phyloP scores from a whole-genome alignment of 2,329 filamentous ascomycete species.

The Pestalotiopsis sp. region DNA sequence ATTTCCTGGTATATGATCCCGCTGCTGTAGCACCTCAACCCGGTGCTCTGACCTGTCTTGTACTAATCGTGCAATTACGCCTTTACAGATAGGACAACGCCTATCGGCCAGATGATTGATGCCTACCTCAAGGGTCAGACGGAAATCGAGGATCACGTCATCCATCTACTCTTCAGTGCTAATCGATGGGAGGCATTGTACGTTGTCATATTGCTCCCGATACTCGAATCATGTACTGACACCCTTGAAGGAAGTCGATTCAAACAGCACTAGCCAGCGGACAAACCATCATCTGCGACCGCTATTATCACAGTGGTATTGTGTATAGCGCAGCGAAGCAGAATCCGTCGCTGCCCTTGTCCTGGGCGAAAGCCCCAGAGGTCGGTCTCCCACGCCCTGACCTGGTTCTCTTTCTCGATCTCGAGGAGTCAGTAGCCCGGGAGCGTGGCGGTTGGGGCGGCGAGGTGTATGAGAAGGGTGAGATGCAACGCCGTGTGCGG shows the following conservation, averaged over 20 bases:
- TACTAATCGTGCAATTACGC: background rate
- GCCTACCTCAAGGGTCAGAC: constrained; percentile 73
- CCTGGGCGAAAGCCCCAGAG: constrained; percentile 85
- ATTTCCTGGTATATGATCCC: constrained; percentile 55
- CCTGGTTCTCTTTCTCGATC: constrained; percentile 82
- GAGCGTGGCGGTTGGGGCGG: constrained; percentile 83
- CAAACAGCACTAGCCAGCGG: constrained; percentile 61
- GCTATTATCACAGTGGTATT: constrained; percentile 93
- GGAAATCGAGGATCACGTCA: constrained; percentile 82
- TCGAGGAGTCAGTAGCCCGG: constrained; percentile 72
- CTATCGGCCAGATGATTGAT: constrained; percentile 87
- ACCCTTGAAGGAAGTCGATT: constrained; percentile 50
- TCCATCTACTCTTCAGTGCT: constrained; percentile 87
- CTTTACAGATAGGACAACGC: constrained; percentile 73
- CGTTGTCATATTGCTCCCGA: constrained; percentile 27
- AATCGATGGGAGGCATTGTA: constrained; percentile 82
- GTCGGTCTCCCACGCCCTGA: constrained; percentile 87
- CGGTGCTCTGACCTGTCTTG: background rate
- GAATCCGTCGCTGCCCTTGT: constrained; percentile 68
- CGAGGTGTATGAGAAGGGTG: constrained; percentile 84
- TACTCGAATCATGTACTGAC: background rate
- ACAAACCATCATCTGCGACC: constrained; percentile 80
- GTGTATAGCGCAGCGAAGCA: constrained; percentile 91
- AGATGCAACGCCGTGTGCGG: constrained; percentile 80
- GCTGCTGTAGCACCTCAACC: background rate